Percentiles rank a stretch among this genome's conserved stretches.
Evolutionary conservation across 2,329 filamentous ascomycete genomes (phyloP).

Genomic region (Macrophomina tecta): DNA sequence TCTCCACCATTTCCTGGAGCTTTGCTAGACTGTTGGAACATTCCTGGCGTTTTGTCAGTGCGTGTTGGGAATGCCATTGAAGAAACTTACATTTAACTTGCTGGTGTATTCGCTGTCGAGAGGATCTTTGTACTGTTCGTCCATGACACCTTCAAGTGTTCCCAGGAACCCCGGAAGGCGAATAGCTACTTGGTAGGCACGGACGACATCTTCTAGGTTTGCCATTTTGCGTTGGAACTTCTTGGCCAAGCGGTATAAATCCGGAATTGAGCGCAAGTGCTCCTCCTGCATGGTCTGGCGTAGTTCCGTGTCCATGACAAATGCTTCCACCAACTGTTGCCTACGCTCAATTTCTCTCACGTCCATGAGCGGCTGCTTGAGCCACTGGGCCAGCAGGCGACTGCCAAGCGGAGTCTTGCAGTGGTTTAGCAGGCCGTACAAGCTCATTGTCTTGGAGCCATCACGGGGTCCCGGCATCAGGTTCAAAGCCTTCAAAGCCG

Average conservation of each 20-base stretch:
- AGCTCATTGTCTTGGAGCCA: constrained; percentile 95
- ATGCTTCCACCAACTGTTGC: constrained; percentile 93
- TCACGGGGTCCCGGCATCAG: constrained; percentile 96
- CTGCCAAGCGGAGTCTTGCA: constrained; percentile 97
- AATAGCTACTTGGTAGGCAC: constrained; percentile 93
- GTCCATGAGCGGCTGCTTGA: constrained; percentile 97
- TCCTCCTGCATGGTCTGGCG: constrained; percentile 97
- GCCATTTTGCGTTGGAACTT: constrained; percentile 92
- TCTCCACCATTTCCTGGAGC: constrained; percentile 97
- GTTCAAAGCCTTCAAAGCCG: constrained; percentile 91
- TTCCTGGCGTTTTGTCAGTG: constrained; percentile 44
- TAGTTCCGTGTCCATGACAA: constrained; percentile 89
- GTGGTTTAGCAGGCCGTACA: constrained; percentile 92
- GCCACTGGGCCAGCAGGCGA: constrained; percentile 88
- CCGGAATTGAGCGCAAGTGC: constrained; percentile 89
- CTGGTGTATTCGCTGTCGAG: constrained; percentile 86
- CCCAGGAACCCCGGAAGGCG: constrained; percentile 87
- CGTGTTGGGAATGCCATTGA: constrained; percentile 41
- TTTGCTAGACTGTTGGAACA: constrained; percentile 81
- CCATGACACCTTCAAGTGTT: constrained; percentile 91
- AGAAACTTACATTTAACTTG: constrained; percentile 61
- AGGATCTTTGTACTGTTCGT: constrained; percentile 87
- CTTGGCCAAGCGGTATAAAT: constrained; percentile 91
- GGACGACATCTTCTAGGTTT: constrained; percentile 92
- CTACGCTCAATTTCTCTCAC: constrained; percentile 85